phyloP scores from a whole-genome alignment of 805 yeast genomes.

The Ogataea degrootiae region DNA sequence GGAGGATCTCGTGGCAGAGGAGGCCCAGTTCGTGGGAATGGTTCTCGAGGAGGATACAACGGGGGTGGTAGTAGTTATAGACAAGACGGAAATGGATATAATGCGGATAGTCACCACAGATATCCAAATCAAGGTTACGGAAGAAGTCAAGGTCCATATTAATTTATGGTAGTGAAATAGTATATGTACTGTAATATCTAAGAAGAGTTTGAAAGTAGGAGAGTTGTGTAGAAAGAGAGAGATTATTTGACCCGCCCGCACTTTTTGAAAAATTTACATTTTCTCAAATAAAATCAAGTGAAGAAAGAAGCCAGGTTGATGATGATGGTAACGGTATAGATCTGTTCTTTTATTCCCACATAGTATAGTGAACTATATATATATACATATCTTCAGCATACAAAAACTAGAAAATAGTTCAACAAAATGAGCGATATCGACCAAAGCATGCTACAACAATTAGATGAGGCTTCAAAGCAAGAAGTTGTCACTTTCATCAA shows the following conservation, averaged over 20 bases:
- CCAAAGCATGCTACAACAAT: slow-evolving; percentile 23
- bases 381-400: background rate
- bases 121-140: background rate
- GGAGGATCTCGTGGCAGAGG: background rate
- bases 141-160: background rate
- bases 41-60: background rate
- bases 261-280: background rate
- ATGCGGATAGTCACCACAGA: background rate
- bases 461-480: slow-evolving; percentile 67
- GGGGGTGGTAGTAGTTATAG: background rate
- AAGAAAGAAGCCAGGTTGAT: background rate
- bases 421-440: slow-evolving; percentile 23
- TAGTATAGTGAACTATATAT: background rate
- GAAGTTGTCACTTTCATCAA: slow-evolving; percentile 76
- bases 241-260: background rate
- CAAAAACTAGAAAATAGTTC: background rate
- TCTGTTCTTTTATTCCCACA: background rate
- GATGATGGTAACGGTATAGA: background rate
- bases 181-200: no score
- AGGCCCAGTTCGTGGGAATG: background rate
- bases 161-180: no score
- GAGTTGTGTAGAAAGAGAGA: no score
- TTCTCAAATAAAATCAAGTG: background rate
- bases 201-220: no score
- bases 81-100: background rate